Conservation (phyloP, 148 eudicot species). For the Amaranthus palmeri region DNA sequence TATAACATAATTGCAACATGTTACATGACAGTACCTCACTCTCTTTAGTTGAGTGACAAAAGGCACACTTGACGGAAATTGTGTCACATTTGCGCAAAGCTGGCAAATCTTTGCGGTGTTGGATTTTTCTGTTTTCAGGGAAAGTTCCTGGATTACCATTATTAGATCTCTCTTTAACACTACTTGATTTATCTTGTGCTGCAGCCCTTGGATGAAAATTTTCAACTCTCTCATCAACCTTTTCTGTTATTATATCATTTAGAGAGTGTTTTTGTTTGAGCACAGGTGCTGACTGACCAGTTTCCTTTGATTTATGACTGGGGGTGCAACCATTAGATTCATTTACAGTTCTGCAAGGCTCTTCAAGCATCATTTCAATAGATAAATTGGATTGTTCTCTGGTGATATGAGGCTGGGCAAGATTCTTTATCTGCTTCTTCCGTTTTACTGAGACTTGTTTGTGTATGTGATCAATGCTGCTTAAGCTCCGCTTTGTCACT, state of each 20-base stretch:
- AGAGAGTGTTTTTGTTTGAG: slow-evolving; percentile 23
- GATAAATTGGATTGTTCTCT: slow-evolving; percentile 12
- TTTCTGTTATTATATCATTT: slow-evolving; percentile 23
- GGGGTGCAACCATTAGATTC: slow-evolving; percentile 1
- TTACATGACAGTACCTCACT: slow-evolving; percentile 44
- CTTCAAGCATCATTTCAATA: background rate
- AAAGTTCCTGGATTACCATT: background rate
- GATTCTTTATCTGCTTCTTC: slow-evolving; percentile 18
- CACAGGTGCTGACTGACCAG: slow-evolving; percentile 6
- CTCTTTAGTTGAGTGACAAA: slow-evolving; percentile 67
- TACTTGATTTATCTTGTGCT: slow-evolving; percentile 24
- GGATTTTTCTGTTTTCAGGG: slow-evolving; percentile 12
- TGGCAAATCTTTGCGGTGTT: slow-evolving; percentile 14
- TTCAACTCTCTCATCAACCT: slow-evolving; percentile 16
- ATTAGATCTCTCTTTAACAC: slow-evolving; percentile 10
- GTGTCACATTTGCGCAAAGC: slow-evolving; percentile 47
- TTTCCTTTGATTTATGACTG: slow-evolving; percentile 10
- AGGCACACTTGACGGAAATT: slow-evolving; percentile 48
- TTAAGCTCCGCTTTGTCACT: background rate
- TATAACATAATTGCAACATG: background rate
- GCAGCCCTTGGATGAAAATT: slow-evolving; percentile 11
- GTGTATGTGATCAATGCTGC: slow-evolving; percentile 9
- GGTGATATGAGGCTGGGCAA: background rate
- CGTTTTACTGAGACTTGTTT: background rate
- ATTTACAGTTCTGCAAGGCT: background rate